Evolutionary conservation across 2,329 filamentous ascomycete genomes (phyloP), one percentile per base, ranked within the genome.

Genomic region (Exophiala alcalophila): DNA sequence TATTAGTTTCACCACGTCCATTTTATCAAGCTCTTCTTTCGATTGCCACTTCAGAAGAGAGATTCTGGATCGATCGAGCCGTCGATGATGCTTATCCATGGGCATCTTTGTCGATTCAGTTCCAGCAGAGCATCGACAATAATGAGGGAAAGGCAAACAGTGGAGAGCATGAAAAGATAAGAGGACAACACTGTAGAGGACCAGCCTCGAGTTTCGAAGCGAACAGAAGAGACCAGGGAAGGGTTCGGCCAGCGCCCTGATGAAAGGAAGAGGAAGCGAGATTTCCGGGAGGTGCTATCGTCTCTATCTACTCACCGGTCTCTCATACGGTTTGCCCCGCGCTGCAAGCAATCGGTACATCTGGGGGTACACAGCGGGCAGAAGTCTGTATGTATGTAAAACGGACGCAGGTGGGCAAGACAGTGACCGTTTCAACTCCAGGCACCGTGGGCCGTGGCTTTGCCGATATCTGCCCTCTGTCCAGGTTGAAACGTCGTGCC

Each of bases 121-220:
- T 27, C 21, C 23, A 26, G 15, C 4, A 7, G 16, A 19, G 23
- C 18, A 7, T 16, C 20, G 8, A 32, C 7, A n/a, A 15, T 32
- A 11, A 23, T 11, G 20, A n/a, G 19, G 6, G 14, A n/a, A 25
- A 35, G 32, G 11, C 15, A n/a, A 23, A 18, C 25, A 14, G 21
- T 21, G 6, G 33, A 14, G 15, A 14, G 21, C 3, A 23, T 8
- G 25, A 33, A 14, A 20, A 27, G 37, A 18, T 12, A 21, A 35
- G 32, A 35, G 25, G 16, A 14, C n/a, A 35, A 35, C 16, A 12
- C 25, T 19, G 18, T 15, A 19, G 37, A 40, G 36, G 36, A 39
- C 36, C 36, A 40, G 37, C 29, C 37, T 40, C 37, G 23, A 18
- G 20, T 32, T 11, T 15, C 28, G 15, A n/a, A 14, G 20, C 20